Evolutionary conservation across 176 grass and related monocot species (phyloP).

Genomic region (Thalia dealbata): DNA sequence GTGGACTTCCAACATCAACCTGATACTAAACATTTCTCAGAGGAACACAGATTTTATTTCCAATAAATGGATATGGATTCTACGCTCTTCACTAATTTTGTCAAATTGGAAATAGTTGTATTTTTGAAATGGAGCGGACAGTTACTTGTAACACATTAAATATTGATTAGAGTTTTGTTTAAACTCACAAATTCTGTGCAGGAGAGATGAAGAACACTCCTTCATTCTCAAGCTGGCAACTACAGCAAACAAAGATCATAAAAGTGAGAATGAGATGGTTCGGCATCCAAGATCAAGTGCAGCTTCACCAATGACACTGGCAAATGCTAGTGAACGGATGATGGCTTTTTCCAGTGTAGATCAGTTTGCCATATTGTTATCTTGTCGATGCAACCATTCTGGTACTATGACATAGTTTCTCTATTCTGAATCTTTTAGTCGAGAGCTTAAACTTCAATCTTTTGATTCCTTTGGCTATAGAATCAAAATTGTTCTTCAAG

Average conservation of each 20-base stretch:
- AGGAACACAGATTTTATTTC: not conserved
- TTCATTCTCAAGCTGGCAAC: constrained; percentile 89
- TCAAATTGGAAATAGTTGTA: not conserved
- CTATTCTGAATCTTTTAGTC: not conserved
- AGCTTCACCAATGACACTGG: constrained; percentile 17
- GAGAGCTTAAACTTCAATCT: constrained; percentile 24
- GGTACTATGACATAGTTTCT: constrained; percentile 25
- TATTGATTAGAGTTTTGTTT: not conserved
- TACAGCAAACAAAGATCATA: constrained; percentile 37
- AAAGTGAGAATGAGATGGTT: constrained; percentile 31
- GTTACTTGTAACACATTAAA: not conserved
- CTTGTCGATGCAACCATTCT: constrained; percentile 87
- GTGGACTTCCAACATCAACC: not conserved
- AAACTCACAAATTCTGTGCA: constrained; percentile 27
- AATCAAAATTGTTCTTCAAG: constrained; percentile 97
- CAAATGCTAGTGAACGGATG: constrained; percentile 34
- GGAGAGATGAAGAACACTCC: constrained; percentile 87
- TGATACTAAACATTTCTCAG: not conserved
- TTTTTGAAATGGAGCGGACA: not conserved
- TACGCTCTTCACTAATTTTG: not conserved
- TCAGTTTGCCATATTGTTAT: constrained; percentile 83
- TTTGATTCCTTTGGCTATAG: constrained; percentile 35
- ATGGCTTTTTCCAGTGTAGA: constrained; percentile 29
- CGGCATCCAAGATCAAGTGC: constrained; percentile 26
- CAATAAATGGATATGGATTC: not conserved